A percentile compares a stretch with the other conserved stretches of the same genome.
Evolutionary conservation across 306 rosid genomes (phyloP).

Genomic region (Trifolium pratense): DNA sequence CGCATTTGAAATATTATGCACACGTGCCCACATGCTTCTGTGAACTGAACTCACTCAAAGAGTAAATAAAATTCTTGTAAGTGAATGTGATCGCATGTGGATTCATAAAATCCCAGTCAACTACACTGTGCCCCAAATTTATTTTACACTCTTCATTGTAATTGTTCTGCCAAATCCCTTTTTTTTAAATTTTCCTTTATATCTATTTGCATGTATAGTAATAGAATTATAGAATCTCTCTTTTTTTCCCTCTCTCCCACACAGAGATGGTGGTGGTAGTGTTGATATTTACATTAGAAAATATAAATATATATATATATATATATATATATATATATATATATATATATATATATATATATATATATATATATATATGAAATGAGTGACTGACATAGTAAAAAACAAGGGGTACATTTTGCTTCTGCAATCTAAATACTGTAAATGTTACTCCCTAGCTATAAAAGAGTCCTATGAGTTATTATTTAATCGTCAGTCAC

Average conservation of each 20-base stretch:
- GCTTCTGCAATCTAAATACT: conserved; percentile 25
- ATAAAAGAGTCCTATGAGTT: conserved; percentile 34
- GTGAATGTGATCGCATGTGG: conserved; percentile 77
- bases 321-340: too few species aligned
- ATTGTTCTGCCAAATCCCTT: conserved; percentile 29
- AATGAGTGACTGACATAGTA: conserved; percentile 22
- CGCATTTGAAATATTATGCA: conserved; percentile 69
- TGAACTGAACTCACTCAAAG: too few species aligned
- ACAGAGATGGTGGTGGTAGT: background rate
- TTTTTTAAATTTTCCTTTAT: background rate
- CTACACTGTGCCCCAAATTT: conserved; percentile 58
- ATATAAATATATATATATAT: too few species aligned
- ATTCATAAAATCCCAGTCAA: conserved; percentile 65
- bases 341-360: too few species aligned
- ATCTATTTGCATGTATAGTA: conserved; percentile 38
- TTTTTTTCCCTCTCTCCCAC: background rate
- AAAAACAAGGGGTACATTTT: conserved; percentile 46
- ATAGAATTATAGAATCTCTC: conserved; percentile 47
- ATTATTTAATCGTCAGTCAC: conserved; percentile 45
- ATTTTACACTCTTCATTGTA: conserved; percentile 50
- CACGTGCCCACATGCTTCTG: conserved; percentile 92
- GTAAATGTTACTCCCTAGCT: conserved; percentile 7
- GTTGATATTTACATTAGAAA: conserved; percentile 14
- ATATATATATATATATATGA: too few species aligned
- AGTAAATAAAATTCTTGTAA: too few species aligned